These are phyloP conservation scores for Oryza glumipatula DNA, from an alignment of 176 grass and related monocot genomes.

Conservation along the genomic window DNA sequence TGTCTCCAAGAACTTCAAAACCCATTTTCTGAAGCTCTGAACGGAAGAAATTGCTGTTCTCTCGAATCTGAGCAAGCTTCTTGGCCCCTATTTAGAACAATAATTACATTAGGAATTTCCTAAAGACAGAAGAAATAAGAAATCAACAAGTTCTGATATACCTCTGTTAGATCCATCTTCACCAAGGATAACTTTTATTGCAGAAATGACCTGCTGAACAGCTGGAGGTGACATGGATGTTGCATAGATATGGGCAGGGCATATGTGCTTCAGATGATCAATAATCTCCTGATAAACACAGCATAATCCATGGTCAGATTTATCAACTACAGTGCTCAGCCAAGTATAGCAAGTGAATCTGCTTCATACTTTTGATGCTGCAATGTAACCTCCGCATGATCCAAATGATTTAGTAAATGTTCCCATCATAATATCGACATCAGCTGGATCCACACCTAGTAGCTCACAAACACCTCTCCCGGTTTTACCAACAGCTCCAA, in stretches of 20 bases:
- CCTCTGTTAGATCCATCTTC: slow-evolving; percentile 95
- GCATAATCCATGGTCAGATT: slow-evolving; percentile 26
- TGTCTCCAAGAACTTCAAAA: slow-evolving; percentile 93
- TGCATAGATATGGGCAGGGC: slow-evolving; percentile 94
- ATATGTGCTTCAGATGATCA: slow-evolving; percentile 73
- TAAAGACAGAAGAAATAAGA: not conserved
- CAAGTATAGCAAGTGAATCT: slow-evolving; percentile 24
- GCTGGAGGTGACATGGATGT: slow-evolving; percentile 97
- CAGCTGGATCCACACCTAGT: slow-evolving; percentile 83
- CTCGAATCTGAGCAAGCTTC: slow-evolving; percentile 84
- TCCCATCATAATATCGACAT: slow-evolving; percentile 97
- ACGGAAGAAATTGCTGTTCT: slow-evolving; percentile 97
- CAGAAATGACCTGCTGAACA: slow-evolving; percentile 91
- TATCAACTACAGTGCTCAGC: slow-evolving; percentile 25
- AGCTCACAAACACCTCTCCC: slow-evolving; percentile 91
- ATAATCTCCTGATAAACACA: slow-evolving; percentile 74
- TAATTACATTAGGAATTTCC: slow-evolving; percentile 38
- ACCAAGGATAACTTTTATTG: slow-evolving; percentile 85
- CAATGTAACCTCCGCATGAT: slow-evolving; percentile 89
- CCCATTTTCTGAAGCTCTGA: slow-evolving; percentile 97
- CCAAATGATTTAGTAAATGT: slow-evolving; percentile 99
- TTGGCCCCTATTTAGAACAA: slow-evolving; percentile 66
- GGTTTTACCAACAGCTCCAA: slow-evolving; percentile 88
- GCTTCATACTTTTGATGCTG: slow-evolving; percentile 78
- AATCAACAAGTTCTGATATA: slow-evolving; percentile 34